Conservation (phyloP, 768 basidiomycete species). For the Sistotremastrum niveocremeum region DNA sequence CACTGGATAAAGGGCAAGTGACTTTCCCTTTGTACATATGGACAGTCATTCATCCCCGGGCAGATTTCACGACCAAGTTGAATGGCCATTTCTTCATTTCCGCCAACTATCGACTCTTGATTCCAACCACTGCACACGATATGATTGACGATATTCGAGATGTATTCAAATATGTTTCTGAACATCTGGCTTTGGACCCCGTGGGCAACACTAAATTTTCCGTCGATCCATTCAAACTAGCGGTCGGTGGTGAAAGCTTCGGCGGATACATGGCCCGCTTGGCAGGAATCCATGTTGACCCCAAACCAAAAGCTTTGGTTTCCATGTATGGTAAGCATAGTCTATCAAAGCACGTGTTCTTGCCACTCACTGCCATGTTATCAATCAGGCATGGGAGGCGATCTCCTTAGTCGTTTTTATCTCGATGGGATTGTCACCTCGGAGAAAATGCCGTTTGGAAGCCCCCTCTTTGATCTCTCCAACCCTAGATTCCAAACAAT, state of each 20-base stretch:
- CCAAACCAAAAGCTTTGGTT: slow-evolving; percentile 40
- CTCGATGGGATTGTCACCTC: no score
- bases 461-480: no score
- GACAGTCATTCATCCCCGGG: no score
- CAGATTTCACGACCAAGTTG: no score
- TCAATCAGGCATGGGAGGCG: slow-evolving; percentile 31
- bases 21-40: no score
- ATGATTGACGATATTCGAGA: slow-evolving; percentile 46
- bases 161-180: slow-evolving; percentile 33
- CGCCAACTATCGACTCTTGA: slow-evolving; percentile 49
- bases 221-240: slow-evolving; percentile 32
- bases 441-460: no score
- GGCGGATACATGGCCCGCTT: slow-evolving; percentile 55
- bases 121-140: slow-evolving; percentile 40
- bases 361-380: no score
- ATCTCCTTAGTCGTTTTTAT: slow-evolving; percentile 23
- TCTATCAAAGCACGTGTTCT: no score
- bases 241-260: slow-evolving; percentile 43
- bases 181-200: slow-evolving; percentile 7
- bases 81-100: slow-evolving; percentile 36
- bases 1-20: no score
- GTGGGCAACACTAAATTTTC: background rate
- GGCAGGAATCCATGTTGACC: slow-evolving; percentile 37
- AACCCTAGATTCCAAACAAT: no score
- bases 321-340: slow-evolving; percentile 34